Evolutionary conservation across 164 flowering plant species (phyloP).

Genomic region (Akebia trifoliata): DNA sequence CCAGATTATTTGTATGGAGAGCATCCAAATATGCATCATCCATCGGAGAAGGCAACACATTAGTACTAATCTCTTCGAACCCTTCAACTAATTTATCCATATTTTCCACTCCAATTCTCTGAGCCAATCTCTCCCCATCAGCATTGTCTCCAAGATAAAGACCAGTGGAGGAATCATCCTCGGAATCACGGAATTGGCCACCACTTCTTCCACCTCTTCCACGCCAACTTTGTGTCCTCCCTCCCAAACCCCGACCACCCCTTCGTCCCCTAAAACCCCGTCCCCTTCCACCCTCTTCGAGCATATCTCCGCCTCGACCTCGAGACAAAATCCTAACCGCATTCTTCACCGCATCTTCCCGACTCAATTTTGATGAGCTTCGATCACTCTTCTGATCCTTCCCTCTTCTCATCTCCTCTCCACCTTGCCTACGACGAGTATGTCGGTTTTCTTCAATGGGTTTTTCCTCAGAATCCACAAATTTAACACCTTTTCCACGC

Average conservation of each 20-base stretch:
- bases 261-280: constrained; percentile 23
- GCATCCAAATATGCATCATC: constrained; percentile 60
- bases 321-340: constrained; percentile 34
- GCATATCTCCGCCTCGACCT: constrained; percentile 11
- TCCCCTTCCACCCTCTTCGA: constrained; percentile 28
- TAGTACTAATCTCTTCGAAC: constrained; percentile 47
- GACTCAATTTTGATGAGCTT: constrained; percentile 24
- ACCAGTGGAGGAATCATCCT: constrained; percentile 22
- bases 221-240: constrained; percentile 16
- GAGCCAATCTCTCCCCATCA: constrained; percentile 56
- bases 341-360: constrained; percentile 41
- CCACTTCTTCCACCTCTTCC: constrained; percentile 16
- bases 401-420: constrained; percentile 1
- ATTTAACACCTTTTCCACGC: constrained; percentile 43
- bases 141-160: constrained; percentile 44
- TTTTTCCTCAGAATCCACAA: constrained; percentile 10
- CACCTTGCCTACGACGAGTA: constrained; percentile 17
- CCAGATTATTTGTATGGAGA: constrained; percentile 47
- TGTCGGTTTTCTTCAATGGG: constrained; percentile 56
- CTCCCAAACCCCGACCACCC: constrained; percentile 12
- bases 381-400: constrained; percentile 5
- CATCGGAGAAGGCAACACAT: constrained; percentile 55
- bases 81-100: constrained; percentile 49
- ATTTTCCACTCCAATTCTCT: constrained; percentile 44
- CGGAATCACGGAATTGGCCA: constrained; percentile 11